A percentile compares a stretch with the other conserved stretches of the same genome.
Evolutionary conservation across 1,284 basidiomycete genomes (phyloP).

Genomic region (Puccinia triticina): DNA sequence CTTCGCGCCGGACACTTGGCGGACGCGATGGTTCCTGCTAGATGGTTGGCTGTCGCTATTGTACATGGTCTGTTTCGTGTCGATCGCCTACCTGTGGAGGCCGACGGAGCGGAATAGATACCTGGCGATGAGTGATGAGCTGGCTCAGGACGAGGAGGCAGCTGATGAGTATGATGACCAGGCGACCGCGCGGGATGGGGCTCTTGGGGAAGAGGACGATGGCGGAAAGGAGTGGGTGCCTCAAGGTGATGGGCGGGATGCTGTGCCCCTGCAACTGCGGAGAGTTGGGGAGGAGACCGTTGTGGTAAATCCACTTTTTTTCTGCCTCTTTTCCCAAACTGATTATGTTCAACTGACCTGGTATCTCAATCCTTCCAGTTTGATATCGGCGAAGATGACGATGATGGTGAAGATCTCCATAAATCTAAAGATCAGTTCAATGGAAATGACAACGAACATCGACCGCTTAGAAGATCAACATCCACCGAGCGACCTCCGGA

Average conservation of each 20-base stretch:
- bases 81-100: constrained; percentile 89
- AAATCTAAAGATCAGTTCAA: constrained; percentile 23
- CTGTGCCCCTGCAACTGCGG: constrained; percentile 51
- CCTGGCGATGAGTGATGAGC: constrained; percentile 81
- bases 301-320: constrained; percentile 62
- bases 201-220: constrained; percentile 64
- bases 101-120: constrained; percentile 89
- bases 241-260: constrained; percentile 52
- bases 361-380: constrained; percentile 63
- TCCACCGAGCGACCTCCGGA: constrained; percentile 47
- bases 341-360: neutral
- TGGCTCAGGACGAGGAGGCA: constrained; percentile 78
- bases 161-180: constrained; percentile 55
- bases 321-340: neutral
- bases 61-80: constrained; percentile 76
- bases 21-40: constrained; percentile 88
- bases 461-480: constrained; percentile 27
- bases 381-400: constrained; percentile 78
- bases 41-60: constrained; percentile 92
- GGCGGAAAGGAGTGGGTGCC: constrained; percentile 53
- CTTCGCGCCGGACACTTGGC: constrained; percentile 92
- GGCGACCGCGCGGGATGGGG: constrained; percentile 56
- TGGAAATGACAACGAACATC: neutral
- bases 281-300: constrained; percentile 70
- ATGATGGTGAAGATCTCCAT: constrained; percentile 67